Evolutionary conservation across 495 filamentous ascomycete genomes (phyloP).

Genomic region (Xylaria palmicola): DNA sequence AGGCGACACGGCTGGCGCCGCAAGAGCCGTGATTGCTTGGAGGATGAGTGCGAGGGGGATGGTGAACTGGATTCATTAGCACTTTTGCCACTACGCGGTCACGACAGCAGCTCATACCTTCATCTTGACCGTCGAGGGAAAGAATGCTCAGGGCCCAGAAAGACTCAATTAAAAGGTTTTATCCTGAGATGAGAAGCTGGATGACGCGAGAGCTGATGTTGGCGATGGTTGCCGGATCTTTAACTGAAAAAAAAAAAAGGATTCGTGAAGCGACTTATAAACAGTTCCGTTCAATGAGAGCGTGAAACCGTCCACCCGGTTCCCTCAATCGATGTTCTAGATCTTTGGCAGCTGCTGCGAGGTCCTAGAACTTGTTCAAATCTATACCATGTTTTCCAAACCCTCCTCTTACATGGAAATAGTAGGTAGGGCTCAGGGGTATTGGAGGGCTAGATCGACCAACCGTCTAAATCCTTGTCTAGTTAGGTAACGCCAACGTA

Average conservation of each 20-base stretch:
- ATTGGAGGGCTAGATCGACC: slow-evolving; percentile 2
- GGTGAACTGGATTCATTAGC: slow-evolving; percentile 2
- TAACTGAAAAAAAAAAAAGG: neutral
- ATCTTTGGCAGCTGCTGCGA: neutral
- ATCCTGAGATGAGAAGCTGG: neutral
- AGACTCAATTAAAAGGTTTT: neutral
- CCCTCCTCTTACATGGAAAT: neutral
- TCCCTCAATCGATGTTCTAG: neutral
- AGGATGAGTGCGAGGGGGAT: neutral
- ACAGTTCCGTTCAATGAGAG: neutral
- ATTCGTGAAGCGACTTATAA: neutral
- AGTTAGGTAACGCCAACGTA: neutral
- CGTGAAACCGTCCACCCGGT: neutral
- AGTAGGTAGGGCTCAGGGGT: neutral
- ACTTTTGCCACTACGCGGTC: neutral
- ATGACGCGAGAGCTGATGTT: neutral
- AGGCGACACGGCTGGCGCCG: neutral
- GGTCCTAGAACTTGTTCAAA: neutral
- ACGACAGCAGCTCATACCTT: neutral
- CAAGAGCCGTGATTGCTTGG: neutral
- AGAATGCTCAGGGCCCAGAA: neutral
- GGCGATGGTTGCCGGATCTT: neutral
- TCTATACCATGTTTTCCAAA: neutral
- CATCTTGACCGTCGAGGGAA: neutral
- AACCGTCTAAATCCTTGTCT: slow-evolving; percentile 2